Percentiles rank a stretch among this genome's conserved stretches.
phyloP scores from a whole-genome alignment of 2,329 filamentous ascomycete genomes.

The Myriangium duriaei region DNA sequence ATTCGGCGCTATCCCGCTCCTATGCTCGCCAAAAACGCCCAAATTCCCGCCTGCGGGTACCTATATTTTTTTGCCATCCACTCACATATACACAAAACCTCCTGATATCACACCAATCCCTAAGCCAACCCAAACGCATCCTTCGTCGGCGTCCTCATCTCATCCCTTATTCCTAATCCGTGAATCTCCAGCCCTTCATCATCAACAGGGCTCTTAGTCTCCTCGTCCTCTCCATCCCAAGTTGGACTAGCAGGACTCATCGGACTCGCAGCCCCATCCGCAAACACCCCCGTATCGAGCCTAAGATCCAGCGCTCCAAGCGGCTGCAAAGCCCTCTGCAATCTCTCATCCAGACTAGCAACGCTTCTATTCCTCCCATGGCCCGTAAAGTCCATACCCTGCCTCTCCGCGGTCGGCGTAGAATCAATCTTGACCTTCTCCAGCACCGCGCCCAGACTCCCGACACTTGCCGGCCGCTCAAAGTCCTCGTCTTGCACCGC shows the following conservation, averaged over 20 bases:
- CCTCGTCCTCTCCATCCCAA: conserved; percentile 6
- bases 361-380: conserved; percentile 2
- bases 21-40: too few relatives aligned
- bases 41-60: too few relatives aligned
- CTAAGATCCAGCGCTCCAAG: conserved; percentile 2
- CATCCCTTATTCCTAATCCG: conserved; percentile 7
- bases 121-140: conserved; percentile 5
- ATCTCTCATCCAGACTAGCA: conserved; percentile 1
- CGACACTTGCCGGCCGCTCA: conserved; percentile 30
- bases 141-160: conserved; percentile 5
- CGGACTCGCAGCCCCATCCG: background rate
- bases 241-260: conserved; percentile 1
- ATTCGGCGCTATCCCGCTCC: too few relatives aligned
- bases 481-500: conserved; percentile 35
- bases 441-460: conserved; percentile 28
- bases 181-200: conserved; percentile 6
- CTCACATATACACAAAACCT: too few relatives aligned
- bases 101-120: too few relatives aligned
- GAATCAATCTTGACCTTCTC: conserved; percentile 34
- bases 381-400: conserved; percentile 23
- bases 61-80: too few relatives aligned
- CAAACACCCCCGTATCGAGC: conserved; percentile 3
- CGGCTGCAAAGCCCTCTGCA: background rate
- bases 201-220: conserved; percentile 1
- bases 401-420: conserved; percentile 31